A percentile compares a stretch with the other conserved stretches of the same genome.
These are phyloP conservation scores for Bothriochloa decipiens DNA, from an alignment of 176 grass and related monocot genomes.

Conservation along the genomic window DNA sequence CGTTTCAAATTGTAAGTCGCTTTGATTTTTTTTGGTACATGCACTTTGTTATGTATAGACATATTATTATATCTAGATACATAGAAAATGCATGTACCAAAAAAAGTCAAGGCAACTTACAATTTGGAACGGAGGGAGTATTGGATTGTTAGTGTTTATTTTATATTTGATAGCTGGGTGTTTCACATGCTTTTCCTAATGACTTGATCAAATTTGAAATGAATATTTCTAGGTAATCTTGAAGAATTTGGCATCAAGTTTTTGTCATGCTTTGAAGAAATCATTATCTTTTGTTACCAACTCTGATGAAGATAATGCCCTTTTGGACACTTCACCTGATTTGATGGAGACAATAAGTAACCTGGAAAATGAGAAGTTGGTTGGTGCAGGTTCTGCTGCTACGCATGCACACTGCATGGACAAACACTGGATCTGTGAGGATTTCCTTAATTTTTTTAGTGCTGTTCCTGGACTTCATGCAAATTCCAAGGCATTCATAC, in stretches of 20 bases:
- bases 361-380: slow-evolving; percentile 47
- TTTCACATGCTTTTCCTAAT: slow-evolving; percentile 15
- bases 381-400: slow-evolving; percentile 39
- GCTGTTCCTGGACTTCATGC: slow-evolving; percentile 75
- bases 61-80: no score
- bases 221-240: slow-evolving; percentile 62
- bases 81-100: no score
- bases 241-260: slow-evolving; percentile 70
- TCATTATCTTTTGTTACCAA: slow-evolving; percentile 50
- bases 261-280: slow-evolving; percentile 68
- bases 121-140: no score
- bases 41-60: no score
- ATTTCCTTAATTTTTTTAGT: slow-evolving; percentile 65
- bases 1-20: no score
- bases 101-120: no score
- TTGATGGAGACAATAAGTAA: slow-evolving; percentile 59
- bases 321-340: slow-evolving; percentile 66
- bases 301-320: slow-evolving; percentile 44
- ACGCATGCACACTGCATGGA: slow-evolving; percentile 43
- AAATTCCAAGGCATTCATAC: slow-evolving; percentile 57
- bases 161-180: slow-evolving; percentile 9
- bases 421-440: slow-evolving; percentile 66
- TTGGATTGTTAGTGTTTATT: slow-evolving; percentile 17
- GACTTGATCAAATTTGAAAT: slow-evolving; percentile 37
- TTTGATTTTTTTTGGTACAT: no score